phyloP scores from a whole-genome alignment of 805 yeast species.

The Saccharomycopsis sp. region DNA sequence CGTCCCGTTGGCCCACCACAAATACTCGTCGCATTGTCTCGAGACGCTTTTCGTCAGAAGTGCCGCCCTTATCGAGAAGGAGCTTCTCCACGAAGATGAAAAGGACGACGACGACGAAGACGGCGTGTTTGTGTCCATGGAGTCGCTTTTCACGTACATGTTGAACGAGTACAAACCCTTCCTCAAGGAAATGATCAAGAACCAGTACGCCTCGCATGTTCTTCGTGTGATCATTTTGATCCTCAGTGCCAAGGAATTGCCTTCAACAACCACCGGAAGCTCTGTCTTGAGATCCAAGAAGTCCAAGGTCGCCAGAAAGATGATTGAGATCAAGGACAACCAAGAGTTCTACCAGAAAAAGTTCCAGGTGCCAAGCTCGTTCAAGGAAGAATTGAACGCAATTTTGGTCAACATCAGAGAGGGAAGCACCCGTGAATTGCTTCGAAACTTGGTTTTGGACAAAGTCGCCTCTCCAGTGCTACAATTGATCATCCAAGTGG shows the following conservation, averaged over 20 bases:
- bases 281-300: slow-evolving; percentile 76
- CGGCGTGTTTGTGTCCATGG: slow-evolving; percentile 50
- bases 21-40: slow-evolving; percentile 88
- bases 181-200: slow-evolving; percentile 51
- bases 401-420: slow-evolving; percentile 33
- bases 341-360: slow-evolving; percentile 55
- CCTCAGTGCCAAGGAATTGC: slow-evolving; percentile 70
- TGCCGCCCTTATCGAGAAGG: slow-evolving; percentile 71
- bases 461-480: slow-evolving; percentile 83
- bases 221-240: slow-evolving; percentile 65
- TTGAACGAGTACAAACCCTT: slow-evolving; percentile 60
- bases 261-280: slow-evolving; percentile 61
- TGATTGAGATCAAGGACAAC: slow-evolving; percentile 80
- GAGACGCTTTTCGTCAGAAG: slow-evolving; percentile 75
- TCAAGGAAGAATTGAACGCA: slow-evolving; percentile 52
- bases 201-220: slow-evolving; percentile 86
- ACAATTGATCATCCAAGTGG: slow-evolving; percentile 70
- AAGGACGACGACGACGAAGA: slow-evolving; percentile 30
- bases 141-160: slow-evolving; percentile 56
- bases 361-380: slow-evolving; percentile 64
- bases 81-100: slow-evolving; percentile 42
- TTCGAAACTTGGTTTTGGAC: slow-evolving; percentile 72
- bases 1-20: slow-evolving; percentile 72
- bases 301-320: slow-evolving; percentile 84
- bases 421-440: slow-evolving; percentile 34